Evolutionary conservation across 352 stramenopile genomes (phyloP), one percentile per base, ranked within the genome.

Genomic region (Phytopythium vexans): DNA sequence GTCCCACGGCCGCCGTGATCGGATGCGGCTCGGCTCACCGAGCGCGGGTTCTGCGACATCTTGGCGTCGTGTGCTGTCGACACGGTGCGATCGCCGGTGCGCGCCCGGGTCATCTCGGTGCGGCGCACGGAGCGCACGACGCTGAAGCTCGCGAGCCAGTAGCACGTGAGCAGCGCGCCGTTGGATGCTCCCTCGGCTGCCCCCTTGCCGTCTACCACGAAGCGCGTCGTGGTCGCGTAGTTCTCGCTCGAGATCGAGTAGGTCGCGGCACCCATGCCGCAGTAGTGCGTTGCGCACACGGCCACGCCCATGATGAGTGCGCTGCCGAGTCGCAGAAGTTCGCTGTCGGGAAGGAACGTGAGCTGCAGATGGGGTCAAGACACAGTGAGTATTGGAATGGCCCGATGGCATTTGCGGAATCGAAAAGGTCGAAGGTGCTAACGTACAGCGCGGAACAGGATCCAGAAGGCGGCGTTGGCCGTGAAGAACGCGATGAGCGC

Each of bases 381-480:
- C 21, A 27, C 21, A 27, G 21, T 27, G 21, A 38, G 34, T 55
- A 47, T 65, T 27, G 62, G 50, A 53, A 38, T 15, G 11, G 56
- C 39, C 9, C 2, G 37, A 41, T 14, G 9, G 14, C 9, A 9
- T 41, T 14, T 14, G 37, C 37, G 12, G 8, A 1, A 43, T n/a
- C 8, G 3, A 27, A 27, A 27, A 27, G n/a, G 39, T 12, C 8
- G 8, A 43, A 43, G 1, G 4, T 9, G 37, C 37, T 1, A 41
- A 56, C 59, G 40, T 62, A 83, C 75, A 15, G 62, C 71, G 38
- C 75, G 72, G 34, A 86, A 86, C 5, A 88, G 54, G 45, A 86
- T 87, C 78, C 75, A 89, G 52, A 87, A 87, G 14, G 71, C 75
- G 1, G 76, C 72, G 15, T 70, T 87, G 8, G 75, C 75, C 4